Evolutionary conservation across 805 yeast species (phyloP), one percentile per base, ranked within the genome.

Genomic region (Zygosaccharomyces rouxii): DNA sequence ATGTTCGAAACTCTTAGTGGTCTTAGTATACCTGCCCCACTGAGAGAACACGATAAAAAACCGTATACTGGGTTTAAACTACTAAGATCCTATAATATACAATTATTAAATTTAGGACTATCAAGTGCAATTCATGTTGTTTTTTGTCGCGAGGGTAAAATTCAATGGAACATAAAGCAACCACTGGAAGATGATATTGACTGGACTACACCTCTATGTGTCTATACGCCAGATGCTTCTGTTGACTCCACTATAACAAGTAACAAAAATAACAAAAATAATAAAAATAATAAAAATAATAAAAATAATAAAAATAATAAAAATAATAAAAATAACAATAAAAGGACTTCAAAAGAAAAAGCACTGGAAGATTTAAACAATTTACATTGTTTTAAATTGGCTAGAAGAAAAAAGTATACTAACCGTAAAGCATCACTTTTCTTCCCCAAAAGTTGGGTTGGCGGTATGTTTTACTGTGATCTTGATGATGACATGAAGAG

Each of bases 361-460:
- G 51, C 54, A 18, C 28, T 28, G 1, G 40, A 39, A 0, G 61
- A 65, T 42, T 16, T 61, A 3, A 39, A 44, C 2, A 55, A 58
- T 35, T 54, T 70, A 48, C 69, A 64, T 10, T 81, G 86, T 50
- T 82, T 74, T 56, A 79, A 81, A 49, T 60, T 83, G 48, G 86
- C 79, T 63, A 72, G 89, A 55, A 70, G 82, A 37, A 73, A 75
- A 53, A 73, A 76, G 53, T 82, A 77, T 55, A 77, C 79, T 0
- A 61, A 60, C 10, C 67, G 80, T 43, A 63, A 72, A 25, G 44
- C 73, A 9, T 71, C 76, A 1, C 58, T 80, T 5, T 81, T 72
- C 56, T 66, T 78, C 13, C 87, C 89, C 0, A 68, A 73, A 16
- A 74, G 80, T 0, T 77, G 78, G 66, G 77, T 85, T 2, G 92